Conservation (phyloP, 2,329 filamentous ascomycete genomes). For the Teratosphaeria zuluensis region DNA sequence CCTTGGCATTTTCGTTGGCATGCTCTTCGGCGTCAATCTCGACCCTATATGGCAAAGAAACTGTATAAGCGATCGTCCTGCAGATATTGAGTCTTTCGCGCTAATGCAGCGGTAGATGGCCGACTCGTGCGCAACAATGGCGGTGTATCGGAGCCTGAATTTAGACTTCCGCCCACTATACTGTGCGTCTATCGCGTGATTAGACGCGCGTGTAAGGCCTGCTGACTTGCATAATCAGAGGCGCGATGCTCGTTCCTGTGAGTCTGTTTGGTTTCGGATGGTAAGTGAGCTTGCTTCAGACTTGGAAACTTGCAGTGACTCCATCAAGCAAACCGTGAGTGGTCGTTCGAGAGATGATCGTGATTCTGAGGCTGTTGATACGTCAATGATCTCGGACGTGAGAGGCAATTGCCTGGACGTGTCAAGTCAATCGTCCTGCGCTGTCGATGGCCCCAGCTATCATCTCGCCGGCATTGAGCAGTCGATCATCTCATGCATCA, state of each 20-base stretch:
- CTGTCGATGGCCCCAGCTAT: neutral
- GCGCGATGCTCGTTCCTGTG: constrained; percentile 67
- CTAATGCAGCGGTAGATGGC: constrained; percentile 25
- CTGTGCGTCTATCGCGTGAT: constrained; percentile 15
- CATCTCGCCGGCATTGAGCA: neutral
- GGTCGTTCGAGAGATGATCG: no score
- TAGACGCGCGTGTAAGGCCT: constrained; percentile 6
- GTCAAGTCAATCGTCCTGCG: no score
- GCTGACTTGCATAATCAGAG: constrained; percentile 29
- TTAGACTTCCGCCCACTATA: constrained; percentile 60
- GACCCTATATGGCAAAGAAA: constrained; percentile 58
- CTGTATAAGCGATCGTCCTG: constrained; percentile 20
- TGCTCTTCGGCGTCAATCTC: constrained; percentile 52
- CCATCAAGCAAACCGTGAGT: no score
- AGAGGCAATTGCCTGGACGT: no score
- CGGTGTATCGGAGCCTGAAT: constrained; percentile 71
- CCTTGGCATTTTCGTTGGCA: constrained; percentile 59
- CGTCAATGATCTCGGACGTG: no score
- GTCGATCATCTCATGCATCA: neutral
- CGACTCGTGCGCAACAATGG: constrained; percentile 47
- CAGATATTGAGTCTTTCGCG: neutral
- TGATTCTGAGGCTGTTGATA: no score
- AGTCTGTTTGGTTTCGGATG: constrained; percentile 58
- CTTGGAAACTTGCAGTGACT: no score
- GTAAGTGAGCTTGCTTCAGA: neutral